These are phyloP conservation scores for Cerioporus squamosus DNA, from an alignment of 1,284 basidiomycete genomes.

Conservation along the genomic window DNA sequence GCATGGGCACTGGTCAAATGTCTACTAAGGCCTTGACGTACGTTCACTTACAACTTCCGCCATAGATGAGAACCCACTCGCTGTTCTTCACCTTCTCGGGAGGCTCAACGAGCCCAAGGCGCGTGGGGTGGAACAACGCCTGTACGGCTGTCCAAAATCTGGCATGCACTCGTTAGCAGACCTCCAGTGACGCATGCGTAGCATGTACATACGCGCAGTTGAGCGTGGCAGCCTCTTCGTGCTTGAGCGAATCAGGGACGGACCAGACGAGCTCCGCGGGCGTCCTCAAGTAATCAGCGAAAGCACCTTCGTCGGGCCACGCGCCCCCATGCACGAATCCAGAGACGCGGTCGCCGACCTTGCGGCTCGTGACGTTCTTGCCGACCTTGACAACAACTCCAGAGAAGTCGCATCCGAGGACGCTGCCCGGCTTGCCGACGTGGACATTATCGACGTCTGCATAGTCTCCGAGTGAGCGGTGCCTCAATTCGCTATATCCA, in stretches of 20 bases:
- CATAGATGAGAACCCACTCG: constrained; percentile 34
- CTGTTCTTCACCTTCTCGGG: constrained; percentile 19
- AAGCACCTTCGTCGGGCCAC: constrained; percentile 38
- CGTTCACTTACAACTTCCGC: constrained; percentile 31
- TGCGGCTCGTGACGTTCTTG: constrained; percentile 22
- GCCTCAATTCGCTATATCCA: neutral
- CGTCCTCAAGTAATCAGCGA: constrained; percentile 44
- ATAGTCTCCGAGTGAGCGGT: neutral
- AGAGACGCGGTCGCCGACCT: constrained; percentile 32
- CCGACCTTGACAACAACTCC: constrained; percentile 31
- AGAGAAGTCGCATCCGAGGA: constrained; percentile 32
- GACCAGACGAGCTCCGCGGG: constrained; percentile 37
- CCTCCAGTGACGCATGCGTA: constrained; percentile 32
- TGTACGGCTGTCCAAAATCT: no score
- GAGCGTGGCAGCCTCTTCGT: constrained; percentile 43
- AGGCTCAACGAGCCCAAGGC: constrained; percentile 30
- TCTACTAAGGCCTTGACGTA: no score
- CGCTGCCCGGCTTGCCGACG: constrained; percentile 18
- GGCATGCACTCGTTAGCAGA: constrained; percentile 25
- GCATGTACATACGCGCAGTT: constrained; percentile 30
- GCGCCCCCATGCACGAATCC: constrained; percentile 20
- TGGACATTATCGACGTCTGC: constrained; percentile 16
- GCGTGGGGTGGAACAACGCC: constrained; percentile 31
- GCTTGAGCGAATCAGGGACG: constrained; percentile 34
- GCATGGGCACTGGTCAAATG: no score